Conservation (phyloP, 441 rosid species). For the Syzygium syzygioides region DNA sequence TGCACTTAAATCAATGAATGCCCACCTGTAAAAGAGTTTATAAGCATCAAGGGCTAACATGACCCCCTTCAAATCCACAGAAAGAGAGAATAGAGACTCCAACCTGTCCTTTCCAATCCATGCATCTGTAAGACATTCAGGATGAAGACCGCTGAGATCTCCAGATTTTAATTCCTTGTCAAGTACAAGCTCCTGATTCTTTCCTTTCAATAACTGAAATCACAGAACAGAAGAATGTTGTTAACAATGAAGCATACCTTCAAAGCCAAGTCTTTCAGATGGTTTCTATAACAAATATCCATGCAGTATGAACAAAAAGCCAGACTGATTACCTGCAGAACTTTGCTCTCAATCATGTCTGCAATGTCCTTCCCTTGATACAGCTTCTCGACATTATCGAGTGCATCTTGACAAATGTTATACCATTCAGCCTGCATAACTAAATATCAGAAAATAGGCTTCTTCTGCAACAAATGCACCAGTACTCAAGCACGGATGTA, state of each 20-base stretch:
- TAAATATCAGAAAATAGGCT: neutral
- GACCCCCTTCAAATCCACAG: neutral
- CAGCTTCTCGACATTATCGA: conserved; percentile 63
- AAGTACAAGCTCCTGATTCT: conserved; percentile 56
- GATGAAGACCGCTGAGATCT: conserved; percentile 59
- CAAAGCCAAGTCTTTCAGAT: neutral
- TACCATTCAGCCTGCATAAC: conserved; percentile 79
- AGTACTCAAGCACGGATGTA: neutral
- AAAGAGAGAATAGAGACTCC: conserved; percentile 18
- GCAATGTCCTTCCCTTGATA: conserved; percentile 64
- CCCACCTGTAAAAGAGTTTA: conserved; percentile 65
- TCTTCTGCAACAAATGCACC: neutral
- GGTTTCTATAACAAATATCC: conserved; percentile 3
- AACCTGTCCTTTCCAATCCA: conserved; percentile 99
- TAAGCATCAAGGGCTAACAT: neutral
- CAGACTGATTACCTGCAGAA: conserved; percentile 54
- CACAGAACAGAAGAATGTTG: conserved; percentile 6
- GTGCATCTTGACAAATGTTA: conserved; percentile 63
- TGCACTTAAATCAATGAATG: conserved; percentile 86
- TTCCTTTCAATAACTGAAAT: conserved; percentile 65
- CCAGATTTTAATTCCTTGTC: conserved; percentile 68
- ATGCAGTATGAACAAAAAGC: neutral
- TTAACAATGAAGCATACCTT: neutral
- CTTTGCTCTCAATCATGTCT: conserved; percentile 68
- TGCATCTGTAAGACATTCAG: conserved; percentile 92